phyloP scores from a whole-genome alignment of 257 asterid genomes.

The Nicotiana tomentosiformis region DNA sequence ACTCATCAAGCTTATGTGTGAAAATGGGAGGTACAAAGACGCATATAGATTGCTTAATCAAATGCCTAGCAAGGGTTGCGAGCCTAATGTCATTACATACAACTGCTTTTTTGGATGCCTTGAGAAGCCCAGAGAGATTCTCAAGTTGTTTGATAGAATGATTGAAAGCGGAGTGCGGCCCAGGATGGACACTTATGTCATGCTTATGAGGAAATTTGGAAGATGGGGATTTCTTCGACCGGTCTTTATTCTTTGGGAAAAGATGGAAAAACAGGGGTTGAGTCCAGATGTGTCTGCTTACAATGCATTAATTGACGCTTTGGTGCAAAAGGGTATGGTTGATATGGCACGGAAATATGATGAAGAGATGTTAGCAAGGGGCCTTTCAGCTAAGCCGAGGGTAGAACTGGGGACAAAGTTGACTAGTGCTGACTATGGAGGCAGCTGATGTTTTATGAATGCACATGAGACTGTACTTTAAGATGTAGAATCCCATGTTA shows the following conservation, averaged over 20 bases:
- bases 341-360: constrained; percentile 76
- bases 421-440: constrained; percentile 24
- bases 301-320: constrained; percentile 78
- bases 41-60: constrained; percentile 51
- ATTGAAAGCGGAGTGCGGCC: constrained; percentile 64
- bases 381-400: constrained; percentile 88
- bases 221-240: constrained; percentile 98
- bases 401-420: constrained; percentile 34
- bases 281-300: constrained; percentile 88
- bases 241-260: constrained; percentile 60
- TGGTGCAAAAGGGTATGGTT: constrained; percentile 76
- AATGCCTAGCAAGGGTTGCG: constrained; percentile 60
- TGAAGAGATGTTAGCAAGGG: constrained; percentile 70
- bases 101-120: constrained; percentile 64
- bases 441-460: constrained; percentile 14
- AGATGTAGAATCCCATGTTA: neutral
- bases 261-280: constrained; percentile 62
- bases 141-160: constrained; percentile 71
- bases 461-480: neutral
- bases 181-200: constrained; percentile 73
- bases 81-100: constrained; percentile 61
- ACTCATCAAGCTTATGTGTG: constrained; percentile 70
- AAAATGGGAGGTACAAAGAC: constrained; percentile 66
- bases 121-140: constrained; percentile 76
- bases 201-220: constrained; percentile 92